Percentiles rank a stretch among this genome's conserved stretches.
These are phyloP conservation scores for Suillus cothurnatus DNA, from an alignment of 768 basidiomycete species.

Conservation along the genomic window DNA sequence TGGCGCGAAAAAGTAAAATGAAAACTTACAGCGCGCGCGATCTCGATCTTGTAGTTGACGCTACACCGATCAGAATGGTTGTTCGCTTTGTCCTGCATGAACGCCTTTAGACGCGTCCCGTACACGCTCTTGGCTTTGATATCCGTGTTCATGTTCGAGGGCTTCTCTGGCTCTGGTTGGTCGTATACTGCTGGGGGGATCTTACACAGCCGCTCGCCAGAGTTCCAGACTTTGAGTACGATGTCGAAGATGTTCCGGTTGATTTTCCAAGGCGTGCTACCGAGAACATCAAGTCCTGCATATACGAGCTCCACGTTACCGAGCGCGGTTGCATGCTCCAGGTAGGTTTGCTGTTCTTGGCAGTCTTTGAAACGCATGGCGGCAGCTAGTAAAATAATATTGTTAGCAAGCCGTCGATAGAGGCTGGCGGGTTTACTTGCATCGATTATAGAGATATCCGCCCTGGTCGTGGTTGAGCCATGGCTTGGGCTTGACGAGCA, in stretches of 20 bases:
- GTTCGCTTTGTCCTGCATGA: constrained; percentile 63
- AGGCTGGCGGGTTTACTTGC: constrained; percentile 41
- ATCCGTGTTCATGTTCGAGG: constrained; percentile 47
- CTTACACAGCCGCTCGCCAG: constrained; percentile 78
- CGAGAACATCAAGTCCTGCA: constrained; percentile 87
- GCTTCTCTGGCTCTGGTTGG: constrained; percentile 59
- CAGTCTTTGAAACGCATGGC: constrained; percentile 96
- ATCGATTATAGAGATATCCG: constrained; percentile 78
- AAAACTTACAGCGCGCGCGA: constrained; percentile 78
- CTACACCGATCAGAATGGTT: constrained; percentile 92
- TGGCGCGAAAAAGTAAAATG: constrained; percentile 1
- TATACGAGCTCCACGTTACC: constrained; percentile 85
- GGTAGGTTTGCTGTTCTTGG: constrained; percentile 78
- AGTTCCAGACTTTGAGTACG: constrained; percentile 84
- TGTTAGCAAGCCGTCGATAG: constrained; percentile 7
- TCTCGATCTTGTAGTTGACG: constrained; percentile 96
- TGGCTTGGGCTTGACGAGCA: constrained; percentile 89
- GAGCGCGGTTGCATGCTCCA: constrained; percentile 69
- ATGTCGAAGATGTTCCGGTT: constrained; percentile 78
- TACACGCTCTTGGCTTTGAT: constrained; percentile 57
- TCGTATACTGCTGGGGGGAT: constrained; percentile 77
- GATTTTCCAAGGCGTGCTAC: constrained; percentile 88
- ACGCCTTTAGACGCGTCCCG: constrained; percentile 54
- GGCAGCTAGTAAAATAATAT: constrained; percentile 39
- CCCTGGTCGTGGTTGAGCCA: constrained; percentile 82